These are phyloP conservation scores for Begonia fuchsioides DNA, from an alignment of 306 rosid species.

Conservation along the genomic window DNA sequence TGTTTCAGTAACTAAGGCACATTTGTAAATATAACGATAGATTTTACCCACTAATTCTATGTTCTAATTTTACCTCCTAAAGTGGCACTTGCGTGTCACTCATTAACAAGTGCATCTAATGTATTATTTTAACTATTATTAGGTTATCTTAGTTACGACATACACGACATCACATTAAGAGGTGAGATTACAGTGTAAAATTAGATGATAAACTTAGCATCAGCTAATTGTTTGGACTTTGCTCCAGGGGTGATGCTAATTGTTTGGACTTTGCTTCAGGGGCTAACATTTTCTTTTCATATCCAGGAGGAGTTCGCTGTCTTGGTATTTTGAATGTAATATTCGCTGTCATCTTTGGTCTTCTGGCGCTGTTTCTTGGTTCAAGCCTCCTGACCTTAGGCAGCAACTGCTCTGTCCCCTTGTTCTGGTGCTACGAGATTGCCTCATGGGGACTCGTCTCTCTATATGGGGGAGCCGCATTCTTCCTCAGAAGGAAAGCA, in stretches of 20 bases:
- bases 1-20: too few relatives aligned
- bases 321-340: slow-evolving; percentile 63
- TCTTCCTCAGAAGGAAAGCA: slow-evolving; percentile 65
- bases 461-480: slow-evolving; percentile 76
- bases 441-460: slow-evolving; percentile 68
- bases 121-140: too few relatives aligned
- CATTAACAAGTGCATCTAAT: too few relatives aligned
- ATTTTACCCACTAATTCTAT: too few relatives aligned
- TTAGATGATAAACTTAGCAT: too few relatives aligned
- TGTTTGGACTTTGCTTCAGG: too few relatives aligned
- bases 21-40: too few relatives aligned
- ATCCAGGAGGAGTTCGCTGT: slow-evolving; percentile 88
- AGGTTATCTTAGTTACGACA: background rate
- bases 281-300: background rate
- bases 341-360: slow-evolving; percentile 68
- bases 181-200: too few relatives aligned
- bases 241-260: too few relatives aligned
- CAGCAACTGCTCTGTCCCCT: slow-evolving; percentile 72
- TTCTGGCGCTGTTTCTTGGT: slow-evolving; percentile 87
- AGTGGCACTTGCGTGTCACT: too few relatives aligned
- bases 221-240: too few relatives aligned
- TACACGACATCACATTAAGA: background rate
- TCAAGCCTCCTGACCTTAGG: slow-evolving; percentile 78
- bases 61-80: too few relatives aligned
- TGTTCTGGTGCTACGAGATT: slow-evolving; percentile 90